These are phyloP conservation scores for Bothia castanella DNA, from an alignment of 1,284 basidiomycete species.

Conservation along the genomic window DNA sequence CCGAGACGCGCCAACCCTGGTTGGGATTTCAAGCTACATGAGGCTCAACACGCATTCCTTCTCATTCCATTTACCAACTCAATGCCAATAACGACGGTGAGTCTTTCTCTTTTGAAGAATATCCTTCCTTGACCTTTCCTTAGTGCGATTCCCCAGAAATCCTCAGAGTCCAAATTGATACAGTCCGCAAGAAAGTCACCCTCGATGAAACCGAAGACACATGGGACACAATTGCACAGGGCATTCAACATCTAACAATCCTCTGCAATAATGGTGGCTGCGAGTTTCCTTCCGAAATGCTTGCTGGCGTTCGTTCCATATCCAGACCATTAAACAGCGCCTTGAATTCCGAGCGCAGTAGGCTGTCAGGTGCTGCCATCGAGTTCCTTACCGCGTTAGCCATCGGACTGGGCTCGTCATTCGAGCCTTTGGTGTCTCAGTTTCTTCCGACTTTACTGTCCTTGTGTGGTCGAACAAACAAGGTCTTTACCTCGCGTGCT, in stretches of 20 bases:
- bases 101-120: neutral
- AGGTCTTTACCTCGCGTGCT: constrained; percentile 69
- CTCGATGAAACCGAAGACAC: constrained; percentile 77
- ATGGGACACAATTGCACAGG: constrained; percentile 72
- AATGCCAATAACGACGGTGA: constrained; percentile 34
- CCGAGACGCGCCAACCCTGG: constrained; percentile 19
- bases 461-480: constrained; percentile 76
- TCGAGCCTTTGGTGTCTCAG: constrained; percentile 65
- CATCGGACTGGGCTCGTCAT: constrained; percentile 54
- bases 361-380: constrained; percentile 68
- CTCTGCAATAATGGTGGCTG: constrained; percentile 57
- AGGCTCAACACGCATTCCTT: constrained; percentile 5
- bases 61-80: constrained; percentile 7
- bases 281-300: constrained; percentile 54
- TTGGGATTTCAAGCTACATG: constrained; percentile 24
- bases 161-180: constrained; percentile 42
- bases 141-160: constrained; percentile 36
- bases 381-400: constrained; percentile 60
- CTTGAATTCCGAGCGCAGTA: constrained; percentile 72
- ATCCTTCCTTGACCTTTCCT: constrained; percentile 4
- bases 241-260: constrained; percentile 49
- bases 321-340: constrained; percentile 57
- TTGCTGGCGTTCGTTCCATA: constrained; percentile 50
- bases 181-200: constrained; percentile 43
- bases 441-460: constrained; percentile 68